A percentile compares a stretch with the other conserved stretches of the same genome.
These are phyloP conservation scores for Hippophae rhamnoides DNA, from an alignment of 306 rosid genomes.

Conservation along the genomic window DNA sequence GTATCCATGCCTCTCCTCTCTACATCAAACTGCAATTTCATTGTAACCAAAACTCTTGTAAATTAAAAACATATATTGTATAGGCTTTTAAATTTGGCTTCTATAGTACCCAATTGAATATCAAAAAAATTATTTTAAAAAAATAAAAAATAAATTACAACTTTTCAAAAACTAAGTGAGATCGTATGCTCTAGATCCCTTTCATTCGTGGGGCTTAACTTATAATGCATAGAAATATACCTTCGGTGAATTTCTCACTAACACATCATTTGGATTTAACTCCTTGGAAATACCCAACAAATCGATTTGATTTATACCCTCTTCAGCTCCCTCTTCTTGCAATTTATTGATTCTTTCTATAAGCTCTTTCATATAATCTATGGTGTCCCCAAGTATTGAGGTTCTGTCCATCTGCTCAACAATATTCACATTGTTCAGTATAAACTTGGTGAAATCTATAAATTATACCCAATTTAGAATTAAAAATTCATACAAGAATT, in stretches of 20 bases:
- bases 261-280: conserved; percentile 52
- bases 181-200: too few relatives aligned
- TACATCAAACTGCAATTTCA: conserved; percentile 65
- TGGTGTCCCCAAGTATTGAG: conserved; percentile 93
- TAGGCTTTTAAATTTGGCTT: too few relatives aligned
- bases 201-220: too few relatives aligned
- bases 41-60: not conserved
- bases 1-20: conserved; percentile 65
- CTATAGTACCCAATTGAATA: too few relatives aligned
- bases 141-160: too few relatives aligned
- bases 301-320: conserved; percentile 34
- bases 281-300: conserved; percentile 51
- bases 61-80: not conserved
- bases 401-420: conserved; percentile 86
- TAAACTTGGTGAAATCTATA: not conserved
- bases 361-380: conserved; percentile 96
- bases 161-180: too few relatives aligned
- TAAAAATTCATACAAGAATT: too few relatives aligned
- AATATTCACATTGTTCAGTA: conserved; percentile 10
- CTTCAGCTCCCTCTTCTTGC: conserved; percentile 61
- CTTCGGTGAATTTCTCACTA: conserved; percentile 86
- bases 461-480: not conserved
- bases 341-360: conserved; percentile 66
- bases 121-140: too few relatives aligned
- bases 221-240: conserved; percentile 22